A percentile compares a stretch with the other conserved stretches of the same genome.
These are phyloP conservation scores for Naganishia onofrii DNA, from an alignment of 768 basidiomycete species.

Conservation along the genomic window DNA sequence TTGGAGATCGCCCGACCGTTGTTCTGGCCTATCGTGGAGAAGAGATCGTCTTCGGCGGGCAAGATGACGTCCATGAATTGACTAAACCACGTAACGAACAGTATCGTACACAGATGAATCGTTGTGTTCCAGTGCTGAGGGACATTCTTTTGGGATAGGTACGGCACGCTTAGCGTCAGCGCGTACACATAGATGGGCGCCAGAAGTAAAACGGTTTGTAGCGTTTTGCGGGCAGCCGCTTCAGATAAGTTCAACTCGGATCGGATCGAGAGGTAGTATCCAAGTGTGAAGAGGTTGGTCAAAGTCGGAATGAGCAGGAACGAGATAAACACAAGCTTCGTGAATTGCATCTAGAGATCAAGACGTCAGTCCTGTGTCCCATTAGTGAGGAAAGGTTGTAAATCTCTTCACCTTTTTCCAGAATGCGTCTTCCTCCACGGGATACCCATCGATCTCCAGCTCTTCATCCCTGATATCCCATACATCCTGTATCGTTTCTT, in stretches of 20 bases:
- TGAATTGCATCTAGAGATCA: constrained; percentile 59
- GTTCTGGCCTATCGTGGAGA: not conserved
- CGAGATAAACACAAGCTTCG: constrained; percentile 60
- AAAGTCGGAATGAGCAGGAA: constrained; percentile 58
- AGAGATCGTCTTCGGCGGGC: constrained; percentile 29
- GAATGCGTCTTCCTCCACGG: constrained; percentile 63
- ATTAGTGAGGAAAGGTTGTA: not conserved
- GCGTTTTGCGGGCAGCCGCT: not conserved
- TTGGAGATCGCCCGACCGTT: not conserved
- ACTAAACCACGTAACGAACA: constrained; percentile 26
- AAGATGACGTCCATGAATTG: constrained; percentile 29
- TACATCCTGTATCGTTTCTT: constrained; percentile 2
- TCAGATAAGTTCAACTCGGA: constrained; percentile 42
- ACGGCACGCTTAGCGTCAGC: constrained; percentile 25
- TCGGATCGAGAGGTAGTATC: constrained; percentile 57
- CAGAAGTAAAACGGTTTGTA: constrained; percentile 56
- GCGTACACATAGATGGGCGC: constrained; percentile 63
- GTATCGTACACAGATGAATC: constrained; percentile 21
- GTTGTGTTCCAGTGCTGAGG: constrained; percentile 39
- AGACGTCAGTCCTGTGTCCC: not conserved
- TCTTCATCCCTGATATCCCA: constrained; percentile 16
- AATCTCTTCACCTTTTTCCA: constrained; percentile 58
- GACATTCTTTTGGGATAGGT: constrained; percentile 18
- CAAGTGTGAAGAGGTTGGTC: constrained; percentile 60
- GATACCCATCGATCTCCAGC: constrained; percentile 61